Evolutionary conservation across 352 stramenopile genomes (phyloP).

Genomic region (Phytophthora citrophthora): DNA sequence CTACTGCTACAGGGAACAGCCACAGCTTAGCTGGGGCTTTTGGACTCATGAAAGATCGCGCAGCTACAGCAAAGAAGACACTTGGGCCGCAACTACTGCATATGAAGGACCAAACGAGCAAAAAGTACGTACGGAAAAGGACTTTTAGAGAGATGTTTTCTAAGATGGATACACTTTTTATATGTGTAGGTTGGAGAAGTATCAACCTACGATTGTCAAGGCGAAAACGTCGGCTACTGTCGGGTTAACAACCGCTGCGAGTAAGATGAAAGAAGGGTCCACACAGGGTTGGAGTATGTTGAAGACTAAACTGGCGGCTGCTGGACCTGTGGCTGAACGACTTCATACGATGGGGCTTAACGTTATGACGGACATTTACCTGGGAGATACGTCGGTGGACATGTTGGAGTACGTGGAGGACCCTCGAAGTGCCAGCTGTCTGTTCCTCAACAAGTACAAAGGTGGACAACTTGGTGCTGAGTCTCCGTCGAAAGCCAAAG

Average conservation of each 20-base stretch:
- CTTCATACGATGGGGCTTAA: conserved; percentile 79
- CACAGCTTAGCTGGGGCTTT: conserved; percentile 42
- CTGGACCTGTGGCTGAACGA: conserved; percentile 73
- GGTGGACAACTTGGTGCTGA: conserved; percentile 7
- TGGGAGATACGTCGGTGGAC: conserved; percentile 65
- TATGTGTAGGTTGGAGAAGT: conserved; percentile 61
- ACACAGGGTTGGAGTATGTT: conserved; percentile 83
- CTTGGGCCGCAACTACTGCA: conserved; percentile 55
- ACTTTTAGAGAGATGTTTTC: conserved; percentile 14
- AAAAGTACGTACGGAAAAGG: conserved; percentile 32
- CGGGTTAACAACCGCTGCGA: conserved; percentile 27
- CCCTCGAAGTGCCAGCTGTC: conserved; percentile 42
- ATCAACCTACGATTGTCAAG: conserved; percentile 78
- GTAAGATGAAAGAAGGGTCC: conserved; percentile 73
- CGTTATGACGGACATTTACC: conserved; percentile 73
- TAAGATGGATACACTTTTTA: conserved; percentile 14
- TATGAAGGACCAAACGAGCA: conserved; percentile 65
- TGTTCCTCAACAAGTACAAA: conserved; percentile 73
- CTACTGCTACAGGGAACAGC: conserved; percentile 16
- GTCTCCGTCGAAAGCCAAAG: conserved; percentile 36
- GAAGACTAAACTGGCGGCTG: conserved; percentile 76
- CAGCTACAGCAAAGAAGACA: conserved; percentile 60
- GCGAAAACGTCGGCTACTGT: conserved; percentile 70
- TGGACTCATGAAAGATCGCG: conserved; percentile 58
- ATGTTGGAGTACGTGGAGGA: conserved; percentile 55